phyloP scores from a whole-genome alignment of 129 eudicot genomes.

The Saposhnikovia divaricata region DNA sequence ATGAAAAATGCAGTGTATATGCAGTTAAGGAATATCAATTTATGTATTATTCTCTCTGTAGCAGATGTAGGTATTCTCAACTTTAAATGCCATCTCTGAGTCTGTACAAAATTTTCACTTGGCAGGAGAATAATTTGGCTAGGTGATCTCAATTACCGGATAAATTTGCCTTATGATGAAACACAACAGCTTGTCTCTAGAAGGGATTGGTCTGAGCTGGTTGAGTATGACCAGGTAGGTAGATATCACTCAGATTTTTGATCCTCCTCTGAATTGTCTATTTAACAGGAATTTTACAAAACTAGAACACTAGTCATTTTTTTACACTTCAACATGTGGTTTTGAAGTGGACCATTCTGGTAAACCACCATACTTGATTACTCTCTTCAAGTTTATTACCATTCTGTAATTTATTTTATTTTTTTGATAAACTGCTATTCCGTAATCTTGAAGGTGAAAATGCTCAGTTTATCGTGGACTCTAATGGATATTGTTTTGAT shows the following conservation, averaged over 20 bases:
- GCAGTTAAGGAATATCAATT: neutral
- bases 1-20: neutral
- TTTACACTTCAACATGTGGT: neutral
- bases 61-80: conserved; percentile 7
- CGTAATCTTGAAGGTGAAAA: neutral
- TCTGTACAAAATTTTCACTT: conserved; percentile 9
- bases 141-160: conserved; percentile 91
- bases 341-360: neutral
- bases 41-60: neutral
- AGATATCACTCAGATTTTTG: conserved; percentile 3
- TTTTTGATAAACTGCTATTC: neutral
- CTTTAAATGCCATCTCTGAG: neutral
- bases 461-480: neutral
- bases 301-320: neutral
- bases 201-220: conserved; percentile 62
- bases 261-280: neutral
- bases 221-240: conserved; percentile 77
- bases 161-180: conserved; percentile 70
- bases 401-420: neutral
- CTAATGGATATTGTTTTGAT: neutral
- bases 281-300: neutral
- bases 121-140: conserved; percentile 85
- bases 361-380: neutral
- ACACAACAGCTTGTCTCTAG: conserved; percentile 58
- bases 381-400: neutral